Conservation (phyloP, 169 alveolate species). For the Eimeria praecox region DNA sequence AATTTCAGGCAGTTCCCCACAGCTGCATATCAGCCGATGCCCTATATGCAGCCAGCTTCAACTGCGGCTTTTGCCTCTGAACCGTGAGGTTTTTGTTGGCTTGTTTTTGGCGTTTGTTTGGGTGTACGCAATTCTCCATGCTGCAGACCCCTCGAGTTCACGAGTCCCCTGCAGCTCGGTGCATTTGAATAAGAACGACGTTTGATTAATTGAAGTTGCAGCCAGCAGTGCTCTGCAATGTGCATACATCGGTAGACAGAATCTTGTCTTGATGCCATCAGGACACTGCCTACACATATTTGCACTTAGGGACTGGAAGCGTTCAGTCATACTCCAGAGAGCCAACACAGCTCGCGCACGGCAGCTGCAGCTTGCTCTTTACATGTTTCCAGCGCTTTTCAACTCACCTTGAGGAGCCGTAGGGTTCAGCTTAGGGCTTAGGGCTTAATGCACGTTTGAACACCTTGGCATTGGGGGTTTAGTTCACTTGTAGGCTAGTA, state of each 20-base stretch:
- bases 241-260: background rate
- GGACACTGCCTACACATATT: background rate
- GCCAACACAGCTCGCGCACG: background rate
- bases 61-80: background rate
- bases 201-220: background rate
- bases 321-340: too few relatives aligned
- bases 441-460: too few relatives aligned
- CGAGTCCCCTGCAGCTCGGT: constrained; percentile 23
- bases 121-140: background rate
- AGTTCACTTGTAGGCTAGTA: too few relatives aligned
- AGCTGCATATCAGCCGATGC: background rate
- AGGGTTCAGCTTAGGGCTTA: background rate
- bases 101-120: background rate
- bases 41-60: background rate
- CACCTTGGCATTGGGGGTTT: background rate
- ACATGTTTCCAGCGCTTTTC: background rate
- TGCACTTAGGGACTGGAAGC: background rate
- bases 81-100: background rate
- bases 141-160: constrained; percentile 36
- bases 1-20: constrained; percentile 16
- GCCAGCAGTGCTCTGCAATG: background rate
- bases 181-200: background rate
- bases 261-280: background rate
- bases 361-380: background rate
- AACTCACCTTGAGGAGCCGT: background rate